Percentiles rank a stretch among this genome's conserved stretches.
Conservation (phyloP, 495 filamentous ascomycete genomes). For the Chaetomium fimeti region DNA sequence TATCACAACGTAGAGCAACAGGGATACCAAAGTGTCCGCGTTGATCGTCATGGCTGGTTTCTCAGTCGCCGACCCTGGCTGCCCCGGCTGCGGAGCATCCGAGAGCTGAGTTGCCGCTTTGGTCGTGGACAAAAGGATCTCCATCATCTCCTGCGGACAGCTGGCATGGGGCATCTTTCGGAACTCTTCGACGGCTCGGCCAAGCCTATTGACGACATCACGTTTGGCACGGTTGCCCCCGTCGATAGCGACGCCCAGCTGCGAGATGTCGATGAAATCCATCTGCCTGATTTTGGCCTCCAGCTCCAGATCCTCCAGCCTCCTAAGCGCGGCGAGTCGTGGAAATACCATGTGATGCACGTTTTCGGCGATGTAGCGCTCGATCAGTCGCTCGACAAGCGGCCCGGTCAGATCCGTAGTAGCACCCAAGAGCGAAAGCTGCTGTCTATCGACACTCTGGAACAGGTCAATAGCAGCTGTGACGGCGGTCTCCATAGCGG, state of each 20-base stretch:
- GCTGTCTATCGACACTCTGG: conserved; percentile 91
- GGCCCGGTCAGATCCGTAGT: conserved; percentile 93
- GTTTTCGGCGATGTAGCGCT: conserved; percentile 92
- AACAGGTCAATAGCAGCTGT: conserved; percentile 94
- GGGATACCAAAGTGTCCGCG: conserved; percentile 90
- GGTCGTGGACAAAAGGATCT: conserved; percentile 79
- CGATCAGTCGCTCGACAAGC: conserved; percentile 87
- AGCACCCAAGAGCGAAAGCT: conserved; percentile 84
- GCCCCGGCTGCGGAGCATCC: conserved; percentile 39
- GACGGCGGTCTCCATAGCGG: conserved; percentile 83
- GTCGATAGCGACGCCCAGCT: conserved; percentile 83
- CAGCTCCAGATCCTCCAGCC: conserved; percentile 82
- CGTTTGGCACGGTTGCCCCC: conserved; percentile 68
- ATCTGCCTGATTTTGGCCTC: conserved; percentile 89
- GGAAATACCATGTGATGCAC: conserved; percentile 84
- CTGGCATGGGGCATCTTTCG: conserved; percentile 78
- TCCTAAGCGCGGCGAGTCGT: conserved; percentile 71
- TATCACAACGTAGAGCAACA: conserved; percentile 90
- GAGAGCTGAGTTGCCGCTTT: conserved; percentile 72
- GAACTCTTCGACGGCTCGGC: conserved; percentile 82
- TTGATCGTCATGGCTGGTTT: conserved; percentile 74
- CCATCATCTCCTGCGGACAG: conserved; percentile 93
- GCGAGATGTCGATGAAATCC: conserved; percentile 89
- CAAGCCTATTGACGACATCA: conserved; percentile 67
- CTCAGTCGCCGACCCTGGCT: conserved; percentile 34